Base-by-base conservation (phyloP, 331 rosid species). In the Phaseolus coccineus region DNA sequence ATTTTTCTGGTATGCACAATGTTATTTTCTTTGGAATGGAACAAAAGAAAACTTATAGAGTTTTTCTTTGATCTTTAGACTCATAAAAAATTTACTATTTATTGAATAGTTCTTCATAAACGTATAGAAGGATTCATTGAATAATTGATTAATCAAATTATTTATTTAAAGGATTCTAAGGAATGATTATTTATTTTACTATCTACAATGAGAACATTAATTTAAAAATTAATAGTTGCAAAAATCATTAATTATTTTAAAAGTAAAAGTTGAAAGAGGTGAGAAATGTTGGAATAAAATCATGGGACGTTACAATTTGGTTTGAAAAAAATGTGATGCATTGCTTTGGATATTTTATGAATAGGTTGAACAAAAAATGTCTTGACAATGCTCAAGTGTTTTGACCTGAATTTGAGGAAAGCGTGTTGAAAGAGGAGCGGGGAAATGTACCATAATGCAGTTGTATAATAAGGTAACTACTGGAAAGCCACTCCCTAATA, bases 401-500 rank as follows among this genome's bases (percentile, higher is more conserved):
- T 42, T 35, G 39, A 8, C 47, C 10, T 9, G 3, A 42, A 42
- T 8, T 42, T 42, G 47, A 42, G 47, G 47, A 42, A 42, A 42
- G 12, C 47, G 47, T 42, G 47, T 42, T 42, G 47, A 42, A 42
- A 37, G 9, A 37, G 40, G 39, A 35, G 39, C 0, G 1, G 35
- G 35, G 35, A 37, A 37, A 37, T 37, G 42, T 37, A 37, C 42
- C 8, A 37, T 37, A 37, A 6, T 37, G 42, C 9, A 37, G 42
- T 37, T 0, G 6, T 37, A 6, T 19, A 68, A 3, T 7, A 44
- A 52, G 47, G 8, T 27, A 55, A 76, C 48, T 77, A 64, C 81
- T n/a, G 67, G 53, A 6, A 63, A 73, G 53, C 63, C 73, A 71
- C 59, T 19, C 11, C 47, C 72, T 71, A 62, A 53, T 78, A 73